Percentiles rank a stretch among this genome's conserved stretches.
Conservation (phyloP, 2,329 filamentous ascomycete species). For the Basipetospora chlamydospora region DNA sequence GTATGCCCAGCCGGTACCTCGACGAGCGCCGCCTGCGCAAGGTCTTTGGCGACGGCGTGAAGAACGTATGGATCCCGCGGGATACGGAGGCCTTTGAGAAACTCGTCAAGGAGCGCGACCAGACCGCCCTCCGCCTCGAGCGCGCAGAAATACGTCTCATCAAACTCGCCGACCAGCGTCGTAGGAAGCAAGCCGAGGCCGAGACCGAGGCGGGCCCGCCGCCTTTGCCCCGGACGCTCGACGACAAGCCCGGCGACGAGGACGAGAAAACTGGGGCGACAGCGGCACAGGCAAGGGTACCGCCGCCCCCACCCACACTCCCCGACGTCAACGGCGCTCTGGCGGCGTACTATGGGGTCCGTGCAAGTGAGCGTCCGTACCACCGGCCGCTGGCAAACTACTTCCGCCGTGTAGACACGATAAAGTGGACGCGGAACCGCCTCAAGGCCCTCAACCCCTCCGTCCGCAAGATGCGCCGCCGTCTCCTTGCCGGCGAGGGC, state of each 20-base stretch:
- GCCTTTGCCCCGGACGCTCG: no score
- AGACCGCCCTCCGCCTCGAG: conserved; percentile 65
- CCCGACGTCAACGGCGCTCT: conserved; percentile 33
- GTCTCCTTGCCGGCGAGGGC: conserved; percentile 49
- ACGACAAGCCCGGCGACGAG: neutral
- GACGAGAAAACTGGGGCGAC: neutral
- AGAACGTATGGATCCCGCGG: conserved; percentile 70
- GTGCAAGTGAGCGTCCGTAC: conserved; percentile 57
- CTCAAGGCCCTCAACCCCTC: conserved; percentile 23
- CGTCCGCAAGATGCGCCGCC: conserved; percentile 50
- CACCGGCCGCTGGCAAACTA: conserved; percentile 54
- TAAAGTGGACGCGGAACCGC: conserved; percentile 64
- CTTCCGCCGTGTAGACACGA: conserved; percentile 85
- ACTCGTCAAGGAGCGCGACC: conserved; percentile 62
- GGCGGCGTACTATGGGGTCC: conserved; percentile 58
- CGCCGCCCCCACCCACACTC: conserved; percentile 11
- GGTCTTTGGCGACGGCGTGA: conserved; percentile 66
- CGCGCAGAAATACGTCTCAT: conserved; percentile 71
- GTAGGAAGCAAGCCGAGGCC: conserved; percentile 28
- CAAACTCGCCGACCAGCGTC: conserved; percentile 51
- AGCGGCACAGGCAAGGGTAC: conserved; percentile 17
- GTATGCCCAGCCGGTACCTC: conserved; percentile 64
- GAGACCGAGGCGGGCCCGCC: neutral
- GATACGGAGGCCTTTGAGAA: conserved; percentile 63
- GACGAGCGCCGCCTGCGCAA: conserved; percentile 56